These are phyloP conservation scores for Pueraria montana DNA, from an alignment of 306 rosid species.

Conservation along the genomic window DNA sequence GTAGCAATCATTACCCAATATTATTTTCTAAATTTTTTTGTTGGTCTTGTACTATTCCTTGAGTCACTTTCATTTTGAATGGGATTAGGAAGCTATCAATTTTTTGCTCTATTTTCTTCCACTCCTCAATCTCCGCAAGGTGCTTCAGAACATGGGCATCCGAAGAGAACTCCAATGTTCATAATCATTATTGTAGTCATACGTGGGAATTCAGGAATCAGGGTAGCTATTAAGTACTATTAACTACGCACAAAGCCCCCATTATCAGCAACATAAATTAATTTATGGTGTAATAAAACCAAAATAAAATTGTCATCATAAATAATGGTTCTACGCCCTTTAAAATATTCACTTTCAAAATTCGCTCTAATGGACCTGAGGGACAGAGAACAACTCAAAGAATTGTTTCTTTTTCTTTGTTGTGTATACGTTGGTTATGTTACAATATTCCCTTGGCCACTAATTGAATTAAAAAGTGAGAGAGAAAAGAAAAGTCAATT, in stretches of 20 bases:
- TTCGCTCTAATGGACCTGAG: conserved; percentile 14
- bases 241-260: conserved; percentile 28
- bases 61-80: conserved; percentile 42
- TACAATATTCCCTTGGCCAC: conserved; percentile 26
- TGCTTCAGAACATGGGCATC: conserved; percentile 48
- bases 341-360: conserved; percentile 36
- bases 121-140: conserved; percentile 30
- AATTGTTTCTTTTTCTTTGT: conserved; percentile 36
- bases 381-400: conserved; percentile 45
- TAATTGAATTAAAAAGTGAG: neutral
- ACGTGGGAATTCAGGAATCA: conserved; percentile 24
- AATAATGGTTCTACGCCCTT: conserved; percentile 20
- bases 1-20: conserved; percentile 30
- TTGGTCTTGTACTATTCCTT: neutral
- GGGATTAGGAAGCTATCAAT: conserved; percentile 49
- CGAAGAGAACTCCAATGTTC: conserved; percentile 28
- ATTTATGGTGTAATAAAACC: neutral
- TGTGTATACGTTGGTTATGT: neutral
- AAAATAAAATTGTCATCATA: conserved; percentile 2
- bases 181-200: conserved; percentile 44
- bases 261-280: conserved; percentile 26
- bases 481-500: conserved; percentile 36
- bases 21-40: neutral
- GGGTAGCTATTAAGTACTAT: neutral
- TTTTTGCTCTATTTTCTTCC: conserved; percentile 10